These are phyloP conservation scores for Neurospora sp. DNA, from an alignment of 495 filamentous ascomycete species.

Conservation along the genomic window DNA sequence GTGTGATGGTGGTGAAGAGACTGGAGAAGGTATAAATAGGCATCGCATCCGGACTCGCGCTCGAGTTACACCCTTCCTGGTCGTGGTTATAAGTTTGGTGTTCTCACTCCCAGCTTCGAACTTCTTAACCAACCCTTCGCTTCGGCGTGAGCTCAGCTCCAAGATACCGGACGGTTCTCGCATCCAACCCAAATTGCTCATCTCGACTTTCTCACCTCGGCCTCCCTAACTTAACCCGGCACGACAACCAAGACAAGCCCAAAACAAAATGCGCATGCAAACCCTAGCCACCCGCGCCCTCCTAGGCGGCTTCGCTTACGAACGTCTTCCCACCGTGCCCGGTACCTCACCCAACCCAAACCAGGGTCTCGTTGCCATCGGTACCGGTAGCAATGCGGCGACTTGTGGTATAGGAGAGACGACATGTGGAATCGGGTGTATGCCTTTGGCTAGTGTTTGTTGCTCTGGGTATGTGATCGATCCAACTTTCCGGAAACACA, in stretches of 20 bases:
- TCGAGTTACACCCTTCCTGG: neutral
- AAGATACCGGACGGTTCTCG: neutral
- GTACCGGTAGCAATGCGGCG: neutral
- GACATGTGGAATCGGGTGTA: neutral
- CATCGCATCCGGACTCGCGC: neutral
- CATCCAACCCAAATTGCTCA: neutral
- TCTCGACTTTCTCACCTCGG: no score
- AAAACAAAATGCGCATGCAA: neutral
- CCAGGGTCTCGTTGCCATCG: neutral
- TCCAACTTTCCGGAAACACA: neutral
- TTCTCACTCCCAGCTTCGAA: neutral
- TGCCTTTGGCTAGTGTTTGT: neutral
- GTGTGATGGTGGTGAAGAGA: neutral
- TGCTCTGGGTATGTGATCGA: neutral
- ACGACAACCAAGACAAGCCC: neutral
- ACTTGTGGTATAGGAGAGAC: neutral
- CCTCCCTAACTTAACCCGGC: neutral
- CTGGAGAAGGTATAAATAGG: neutral
- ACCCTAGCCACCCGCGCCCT: neutral
- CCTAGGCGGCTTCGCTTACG: neutral
- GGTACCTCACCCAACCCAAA: neutral
- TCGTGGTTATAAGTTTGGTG: neutral
- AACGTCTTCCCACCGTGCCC: neutral
- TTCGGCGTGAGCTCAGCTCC: neutral
- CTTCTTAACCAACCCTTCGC: neutral